Conservation (phyloP, 345 rosid species). For the Lagerstroemia speciosa region DNA sequence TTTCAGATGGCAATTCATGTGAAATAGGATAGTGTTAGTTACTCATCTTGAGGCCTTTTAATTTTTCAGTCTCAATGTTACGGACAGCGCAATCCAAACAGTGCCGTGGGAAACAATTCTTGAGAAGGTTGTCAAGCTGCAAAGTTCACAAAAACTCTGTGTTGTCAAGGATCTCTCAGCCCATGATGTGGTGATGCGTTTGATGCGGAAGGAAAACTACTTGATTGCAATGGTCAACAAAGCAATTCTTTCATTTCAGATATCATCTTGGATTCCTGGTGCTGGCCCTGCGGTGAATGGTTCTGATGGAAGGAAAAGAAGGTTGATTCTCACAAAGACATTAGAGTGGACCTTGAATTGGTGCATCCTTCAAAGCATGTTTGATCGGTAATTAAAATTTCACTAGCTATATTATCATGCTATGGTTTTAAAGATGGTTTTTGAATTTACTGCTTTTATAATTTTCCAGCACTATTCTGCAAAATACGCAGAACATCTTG, state of each 20-base stretch:
- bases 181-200: slow-evolving; percentile 87
- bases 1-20: neutral
- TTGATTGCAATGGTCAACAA: slow-evolving; percentile 96
- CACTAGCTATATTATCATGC: slow-evolving; percentile 6
- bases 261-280: slow-evolving; percentile 83
- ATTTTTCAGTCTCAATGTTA: slow-evolving; percentile 76
- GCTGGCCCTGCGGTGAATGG: slow-evolving; percentile 74
- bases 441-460: neutral
- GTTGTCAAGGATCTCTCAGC: slow-evolving; percentile 96
- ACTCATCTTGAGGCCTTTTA: slow-evolving; percentile 1
- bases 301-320: slow-evolving; percentile 40
- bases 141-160: slow-evolving; percentile 70
- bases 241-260: slow-evolving; percentile 88
- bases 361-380: slow-evolving; percentile 99
- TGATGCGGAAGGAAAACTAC: slow-evolving; percentile 98
- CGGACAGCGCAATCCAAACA: slow-evolving; percentile 85
- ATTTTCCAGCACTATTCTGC: neutral
- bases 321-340: slow-evolving; percentile 75
- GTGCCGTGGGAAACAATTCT: slow-evolving; percentile 91
- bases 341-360: slow-evolving; percentile 97
- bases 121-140: slow-evolving; percentile 82
- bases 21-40: neutral
- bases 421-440: neutral
- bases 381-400: slow-evolving; percentile 61
- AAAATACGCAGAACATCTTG: neutral